A percentile compares a stretch with the other conserved stretches of the same genome.
These are phyloP conservation scores for Umbellularia californica DNA, from an alignment of 164 flowering plant genomes.

Conservation along the genomic window DNA sequence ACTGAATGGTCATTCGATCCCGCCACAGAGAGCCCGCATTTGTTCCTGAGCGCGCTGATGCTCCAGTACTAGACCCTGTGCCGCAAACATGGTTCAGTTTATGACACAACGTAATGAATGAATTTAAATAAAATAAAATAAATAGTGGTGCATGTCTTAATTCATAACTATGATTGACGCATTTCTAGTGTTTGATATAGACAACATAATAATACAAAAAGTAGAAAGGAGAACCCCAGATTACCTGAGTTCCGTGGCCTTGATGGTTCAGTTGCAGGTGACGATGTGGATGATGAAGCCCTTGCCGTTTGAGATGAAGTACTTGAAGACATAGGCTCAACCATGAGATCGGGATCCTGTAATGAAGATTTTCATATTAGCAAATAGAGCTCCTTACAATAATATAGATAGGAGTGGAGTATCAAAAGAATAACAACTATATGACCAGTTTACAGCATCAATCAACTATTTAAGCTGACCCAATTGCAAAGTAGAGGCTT, in stretches of 20 bases:
- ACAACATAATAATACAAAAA: not conserved
- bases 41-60: conserved; percentile 46
- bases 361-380: conserved; percentile 3
- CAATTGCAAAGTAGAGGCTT: not conserved
- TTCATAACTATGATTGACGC: not conserved
- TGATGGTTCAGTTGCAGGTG: conserved; percentile 51
- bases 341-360: conserved; percentile 89
- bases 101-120: not conserved
- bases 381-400: not conserved
- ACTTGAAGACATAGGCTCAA: conserved; percentile 68
- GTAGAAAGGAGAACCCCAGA: not conserved
- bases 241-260: conserved; percentile 57
- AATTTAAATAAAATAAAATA: not conserved
- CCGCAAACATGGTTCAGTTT: conserved; percentile 5
- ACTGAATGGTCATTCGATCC: conserved; percentile 87
- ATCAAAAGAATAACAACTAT: not conserved
- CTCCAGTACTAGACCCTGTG: conserved; percentile 60
- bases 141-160: not conserved
- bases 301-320: conserved; percentile 60
- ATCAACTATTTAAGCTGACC: not conserved
- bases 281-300: conserved; percentile 46
- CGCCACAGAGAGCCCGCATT: conserved; percentile 58
- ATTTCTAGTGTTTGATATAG: not conserved
- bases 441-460: not conserved
- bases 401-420: not conserved